These are phyloP conservation scores for Hypoxylon lienhwacheense DNA, from an alignment of 495 filamentous ascomycete genomes.

Conservation along the genomic window DNA sequence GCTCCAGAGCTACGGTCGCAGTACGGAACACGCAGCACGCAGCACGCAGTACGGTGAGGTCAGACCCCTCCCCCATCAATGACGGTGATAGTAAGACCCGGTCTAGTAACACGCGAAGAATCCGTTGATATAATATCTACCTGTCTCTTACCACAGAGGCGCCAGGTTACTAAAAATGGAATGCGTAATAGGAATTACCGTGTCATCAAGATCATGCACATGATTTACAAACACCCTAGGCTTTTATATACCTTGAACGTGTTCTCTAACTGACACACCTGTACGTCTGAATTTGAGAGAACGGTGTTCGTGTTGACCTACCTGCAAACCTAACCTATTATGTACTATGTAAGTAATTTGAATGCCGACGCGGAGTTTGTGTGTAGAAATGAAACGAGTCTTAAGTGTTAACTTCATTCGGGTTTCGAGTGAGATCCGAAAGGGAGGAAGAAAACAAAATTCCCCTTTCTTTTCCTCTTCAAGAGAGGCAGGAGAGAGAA, in stretches of 20 bases:
- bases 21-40: no score
- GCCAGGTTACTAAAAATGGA: conserved; percentile 28
- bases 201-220: conserved; percentile 34
- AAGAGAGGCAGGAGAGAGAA: neutral
- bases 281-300: no score
- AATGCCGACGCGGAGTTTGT: neutral
- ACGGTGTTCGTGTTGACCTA: no score
- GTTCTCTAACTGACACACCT: no score
- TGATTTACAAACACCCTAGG: conserved; percentile 10
- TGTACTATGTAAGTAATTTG: neutral
- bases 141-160: conserved; percentile 5
- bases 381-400: conserved; percentile 1
- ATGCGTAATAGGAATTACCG: conserved; percentile 18
- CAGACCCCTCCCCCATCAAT: conserved; percentile 7
- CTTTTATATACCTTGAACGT: no score
- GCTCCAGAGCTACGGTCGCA: no score
- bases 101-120: conserved; percentile 17
- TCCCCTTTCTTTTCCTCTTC: neutral
- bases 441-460: conserved; percentile 12
- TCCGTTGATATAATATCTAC: conserved; percentile 21
- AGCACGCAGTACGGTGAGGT: conserved; percentile 12
- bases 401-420: neutral
- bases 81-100: conserved; percentile 6
- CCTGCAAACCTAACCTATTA: neutral
- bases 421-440: conserved; percentile 5